Evolutionary conservation across 257 asterid species (phyloP).

Genomic region (Fraxinus pennsylvanica): DNA sequence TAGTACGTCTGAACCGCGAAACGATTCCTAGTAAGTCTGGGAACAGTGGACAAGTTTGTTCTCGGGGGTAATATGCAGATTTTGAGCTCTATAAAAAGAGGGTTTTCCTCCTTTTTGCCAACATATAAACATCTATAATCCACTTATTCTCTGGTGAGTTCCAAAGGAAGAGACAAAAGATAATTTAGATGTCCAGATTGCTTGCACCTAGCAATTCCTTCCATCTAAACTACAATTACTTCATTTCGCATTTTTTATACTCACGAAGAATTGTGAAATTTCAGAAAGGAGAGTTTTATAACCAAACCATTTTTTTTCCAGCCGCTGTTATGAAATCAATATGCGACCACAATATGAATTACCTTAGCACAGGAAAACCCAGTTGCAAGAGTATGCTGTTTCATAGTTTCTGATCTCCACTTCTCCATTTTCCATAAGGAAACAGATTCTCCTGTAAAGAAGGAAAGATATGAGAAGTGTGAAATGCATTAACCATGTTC

Average conservation of each 20-base stretch:
- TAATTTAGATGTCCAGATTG: background rate
- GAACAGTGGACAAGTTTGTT: background rate
- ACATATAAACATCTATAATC: background rate
- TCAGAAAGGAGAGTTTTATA: background rate
- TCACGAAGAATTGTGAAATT: background rate
- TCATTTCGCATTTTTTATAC: background rate
- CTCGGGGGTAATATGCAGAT: too few species aligned
- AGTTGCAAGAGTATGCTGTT: slow-evolving; percentile 68
- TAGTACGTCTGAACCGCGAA: background rate
- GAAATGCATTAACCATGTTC: slow-evolving; percentile 15
- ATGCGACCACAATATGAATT: slow-evolving; percentile 24
- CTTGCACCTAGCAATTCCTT: background rate
- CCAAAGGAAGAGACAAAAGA: background rate
- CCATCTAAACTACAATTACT: background rate
- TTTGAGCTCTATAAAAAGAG: too few species aligned
- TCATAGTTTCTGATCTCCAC: slow-evolving; percentile 70
- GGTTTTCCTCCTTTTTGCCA: too few species aligned
- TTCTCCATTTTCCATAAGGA: slow-evolving; percentile 83
- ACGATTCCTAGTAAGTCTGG: background rate
- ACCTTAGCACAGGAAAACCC: slow-evolving; percentile 98
- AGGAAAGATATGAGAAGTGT: background rate
- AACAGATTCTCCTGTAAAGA: slow-evolving; percentile 67
- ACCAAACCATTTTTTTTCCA: slow-evolving; percentile 1
- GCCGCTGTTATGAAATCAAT: slow-evolving; percentile 3
- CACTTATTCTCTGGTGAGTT: background rate